phyloP scores from a whole-genome alignment of 2,329 filamentous ascomycete species.

The Onygenales sp. region DNA sequence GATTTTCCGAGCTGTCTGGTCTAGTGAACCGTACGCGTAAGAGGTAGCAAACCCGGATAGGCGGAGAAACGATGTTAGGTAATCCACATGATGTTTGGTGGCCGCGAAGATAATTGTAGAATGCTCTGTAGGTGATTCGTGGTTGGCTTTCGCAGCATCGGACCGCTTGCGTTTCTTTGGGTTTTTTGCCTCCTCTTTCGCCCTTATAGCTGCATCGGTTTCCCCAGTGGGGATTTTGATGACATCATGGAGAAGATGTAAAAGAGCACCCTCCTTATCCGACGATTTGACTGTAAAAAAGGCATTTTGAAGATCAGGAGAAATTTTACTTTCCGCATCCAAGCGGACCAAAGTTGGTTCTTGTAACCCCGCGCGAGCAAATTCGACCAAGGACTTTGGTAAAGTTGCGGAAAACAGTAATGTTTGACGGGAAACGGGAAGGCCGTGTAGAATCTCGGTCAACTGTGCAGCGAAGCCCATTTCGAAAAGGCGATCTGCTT shows the following conservation, averaged over 20 bases:
- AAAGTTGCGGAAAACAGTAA: slow-evolving; percentile 91
- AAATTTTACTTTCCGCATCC: slow-evolving; percentile 92
- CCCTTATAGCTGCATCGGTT: slow-evolving; percentile 42
- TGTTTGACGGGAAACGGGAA: slow-evolving; percentile 78
- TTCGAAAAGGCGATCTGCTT: slow-evolving; percentile 93
- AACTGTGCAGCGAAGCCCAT: slow-evolving; percentile 96
- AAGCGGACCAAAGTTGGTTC: slow-evolving; percentile 84
- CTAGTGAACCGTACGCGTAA: slow-evolving; percentile 87
- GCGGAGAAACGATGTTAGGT: slow-evolving; percentile 70
- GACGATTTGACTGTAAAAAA: slow-evolving; percentile 89
- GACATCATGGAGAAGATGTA: slow-evolving; percentile 82
- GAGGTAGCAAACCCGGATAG: slow-evolving; percentile 80
- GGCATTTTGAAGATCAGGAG: slow-evolving; percentile 86
- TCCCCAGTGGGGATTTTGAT: slow-evolving; percentile 76
- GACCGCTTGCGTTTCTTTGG: slow-evolving; percentile 40
- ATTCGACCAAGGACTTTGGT: slow-evolving; percentile 89
- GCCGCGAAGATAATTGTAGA: slow-evolving; percentile 93
- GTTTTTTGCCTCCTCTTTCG: slow-evolving; percentile 36
- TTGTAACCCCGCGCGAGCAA: slow-evolving; percentile 84
- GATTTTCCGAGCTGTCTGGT: slow-evolving; percentile 84
- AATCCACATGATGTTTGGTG: slow-evolving; percentile 97
- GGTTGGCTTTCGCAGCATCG: slow-evolving; percentile 42
- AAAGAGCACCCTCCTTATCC: slow-evolving; percentile 85
- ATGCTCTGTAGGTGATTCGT: slow-evolving; percentile 70
- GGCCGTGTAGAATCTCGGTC: slow-evolving; percentile 80